Evolutionary conservation across 23 red algal species (phyloP), one percentile per base, ranked within the genome.

Genomic region (Gracilariopsis chorda): DNA sequence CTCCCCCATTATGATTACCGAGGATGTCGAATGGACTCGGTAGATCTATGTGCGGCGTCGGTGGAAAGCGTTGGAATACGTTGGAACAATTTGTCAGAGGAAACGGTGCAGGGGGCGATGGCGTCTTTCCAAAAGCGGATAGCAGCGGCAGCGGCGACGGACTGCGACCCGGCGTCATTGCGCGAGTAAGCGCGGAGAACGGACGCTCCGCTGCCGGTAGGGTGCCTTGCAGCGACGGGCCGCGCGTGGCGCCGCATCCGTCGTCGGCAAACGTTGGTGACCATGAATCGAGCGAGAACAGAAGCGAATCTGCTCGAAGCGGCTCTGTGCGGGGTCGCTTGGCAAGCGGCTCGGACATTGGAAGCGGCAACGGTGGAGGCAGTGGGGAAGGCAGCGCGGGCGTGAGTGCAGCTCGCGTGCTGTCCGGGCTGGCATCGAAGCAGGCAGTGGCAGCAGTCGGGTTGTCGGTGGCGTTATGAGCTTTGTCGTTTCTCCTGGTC

Each of bases 111-210:
- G 43, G 39, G 12, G 82, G 45, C 7, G 82, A 70, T 29, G 82
- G 64, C 24, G 82, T 55, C 36, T 63, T 87, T 4, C 46, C 37
- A 29, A 87, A 70, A 20, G 53, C 28, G 2, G 82, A 87, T 25
- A 59, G 35, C 14, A 74, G 36, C 47, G 45, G 60, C 34, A 87
- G 82, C 48, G 82, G 82, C 28, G 82, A 87, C 2, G 62, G 63
- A 43, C 62, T 87, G 25, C 63, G 63, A 0, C 40, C 63, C 60
- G 60, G 46, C 12, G 35, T 35, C 0, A 21, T 8, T 0, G 61
- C 82, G 55, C 82, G 59, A 36, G 33, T 48, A 0, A 87, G 39
- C 7, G 82, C 82, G 37, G 80, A 85, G 21, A 69, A 55, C 9
- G 80, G 33, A 3, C 80, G 33, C 24, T 85, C 80, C n/a, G 36